Conservation (phyloP, 2,329 filamentous ascomycete genomes). For the Magnaporthiopsis rhizophila region DNA sequence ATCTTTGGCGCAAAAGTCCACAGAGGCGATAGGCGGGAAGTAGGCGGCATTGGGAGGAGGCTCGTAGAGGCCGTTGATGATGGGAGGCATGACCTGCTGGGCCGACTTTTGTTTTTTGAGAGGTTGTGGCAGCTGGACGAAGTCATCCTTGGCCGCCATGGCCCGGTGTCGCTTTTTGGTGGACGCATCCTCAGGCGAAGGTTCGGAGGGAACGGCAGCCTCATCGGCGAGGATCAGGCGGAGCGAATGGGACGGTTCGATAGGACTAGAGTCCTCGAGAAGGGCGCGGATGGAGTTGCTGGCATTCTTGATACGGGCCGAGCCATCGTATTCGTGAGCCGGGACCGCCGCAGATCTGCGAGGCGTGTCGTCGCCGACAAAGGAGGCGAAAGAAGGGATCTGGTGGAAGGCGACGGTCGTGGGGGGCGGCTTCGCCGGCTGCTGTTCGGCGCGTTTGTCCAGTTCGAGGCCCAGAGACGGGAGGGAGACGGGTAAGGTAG, state of each 20-base stretch:
- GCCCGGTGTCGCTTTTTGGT: slow-evolving; percentile 48
- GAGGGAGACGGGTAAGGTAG: slow-evolving; percentile 34
- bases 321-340: slow-evolving; percentile 13
- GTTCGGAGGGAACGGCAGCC: neutral
- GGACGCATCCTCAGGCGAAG: slow-evolving; percentile 31
- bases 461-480: slow-evolving; percentile 45
- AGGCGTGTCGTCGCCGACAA: slow-evolving; percentile 11
- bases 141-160: slow-evolving; percentile 48
- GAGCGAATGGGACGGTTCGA: slow-evolving; percentile 34
- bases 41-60: slow-evolving; percentile 52
- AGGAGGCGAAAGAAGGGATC: slow-evolving; percentile 17
- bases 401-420: slow-evolving; percentile 10
- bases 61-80: slow-evolving; percentile 56
- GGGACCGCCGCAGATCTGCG: neutral
- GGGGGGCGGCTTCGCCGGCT: slow-evolving; percentile 17
- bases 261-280: slow-evolving; percentile 29
- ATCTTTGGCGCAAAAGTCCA: slow-evolving; percentile 43
- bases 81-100: slow-evolving; percentile 52
- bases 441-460: slow-evolving; percentile 30
- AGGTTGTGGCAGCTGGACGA: slow-evolving; percentile 56
- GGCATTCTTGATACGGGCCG: slow-evolving; percentile 11
- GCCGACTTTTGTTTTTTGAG: slow-evolving; percentile 56
- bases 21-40: slow-evolving; percentile 56
- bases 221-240: slow-evolving; percentile 39
- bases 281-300: slow-evolving; percentile 31